phyloP scores from a whole-genome alignment of 768 basidiomycete genomes.

The Mycena kentingensis region DNA sequence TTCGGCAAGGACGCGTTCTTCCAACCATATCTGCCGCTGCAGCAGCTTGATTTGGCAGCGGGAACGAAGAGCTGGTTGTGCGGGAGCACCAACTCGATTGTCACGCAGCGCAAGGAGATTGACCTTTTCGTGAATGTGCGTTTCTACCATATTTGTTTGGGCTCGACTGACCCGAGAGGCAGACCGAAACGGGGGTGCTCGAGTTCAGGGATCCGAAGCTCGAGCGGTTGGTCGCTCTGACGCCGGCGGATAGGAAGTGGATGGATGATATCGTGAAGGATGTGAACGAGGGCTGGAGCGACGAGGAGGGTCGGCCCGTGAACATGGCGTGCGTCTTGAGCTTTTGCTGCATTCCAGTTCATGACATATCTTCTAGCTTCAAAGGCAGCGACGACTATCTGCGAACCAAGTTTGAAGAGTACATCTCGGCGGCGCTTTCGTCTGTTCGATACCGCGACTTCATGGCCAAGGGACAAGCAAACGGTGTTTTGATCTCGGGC shows the following conservation, averaged over 20 bases:
- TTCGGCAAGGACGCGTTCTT: slow-evolving; percentile 97
- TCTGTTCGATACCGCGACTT: slow-evolving; percentile 92
- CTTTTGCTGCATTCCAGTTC: neutral
- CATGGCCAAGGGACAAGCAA: slow-evolving; percentile 63
- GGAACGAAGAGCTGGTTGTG: slow-evolving; percentile 85
- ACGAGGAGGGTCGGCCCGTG: slow-evolving; percentile 52
- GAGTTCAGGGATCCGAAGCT: slow-evolving; percentile 85
- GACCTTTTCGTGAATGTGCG: slow-evolving; percentile 88
- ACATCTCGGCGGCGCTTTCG: slow-evolving; percentile 84
- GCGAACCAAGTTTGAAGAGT: slow-evolving; percentile 93
- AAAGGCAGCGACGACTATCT: slow-evolving; percentile 96
- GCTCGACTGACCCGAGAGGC: neutral
- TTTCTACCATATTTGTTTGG: slow-evolving; percentile 9
- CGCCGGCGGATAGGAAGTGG: slow-evolving; percentile 95
- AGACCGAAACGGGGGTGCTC: slow-evolving; percentile 86
- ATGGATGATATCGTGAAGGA: slow-evolving; percentile 92
- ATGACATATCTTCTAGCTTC: slow-evolving; percentile 52
- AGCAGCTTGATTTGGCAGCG: slow-evolving; percentile 88
- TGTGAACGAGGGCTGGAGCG: slow-evolving; percentile 80
- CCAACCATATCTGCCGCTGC: slow-evolving; percentile 95
- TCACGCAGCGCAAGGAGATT: slow-evolving; percentile 89
- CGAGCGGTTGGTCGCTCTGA: slow-evolving; percentile 77
- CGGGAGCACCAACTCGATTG: slow-evolving; percentile 94
- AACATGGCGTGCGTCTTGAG: slow-evolving; percentile 62
- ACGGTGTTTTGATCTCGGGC: slow-evolving; percentile 68